Percentiles rank a stretch among this genome's conserved stretches.
These are phyloP conservation scores for Globisporangium uncinulatum DNA, from an alignment of 352 stramenopile genomes.

Conservation along the genomic window DNA sequence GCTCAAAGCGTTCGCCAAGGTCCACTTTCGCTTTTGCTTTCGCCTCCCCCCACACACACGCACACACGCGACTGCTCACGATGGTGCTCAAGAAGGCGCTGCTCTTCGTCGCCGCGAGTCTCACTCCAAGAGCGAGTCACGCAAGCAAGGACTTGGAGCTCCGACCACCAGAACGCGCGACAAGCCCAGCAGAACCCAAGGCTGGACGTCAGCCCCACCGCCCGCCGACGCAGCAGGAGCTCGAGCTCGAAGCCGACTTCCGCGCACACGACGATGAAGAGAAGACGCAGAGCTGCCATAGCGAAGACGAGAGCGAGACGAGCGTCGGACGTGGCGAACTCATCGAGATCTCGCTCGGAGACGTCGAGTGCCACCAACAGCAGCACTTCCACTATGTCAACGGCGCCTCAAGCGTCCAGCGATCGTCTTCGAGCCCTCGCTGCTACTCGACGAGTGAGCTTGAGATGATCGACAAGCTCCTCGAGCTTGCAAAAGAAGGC, in stretches of 20 bases:
- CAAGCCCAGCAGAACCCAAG: neutral
- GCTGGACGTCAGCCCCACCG: neutral
- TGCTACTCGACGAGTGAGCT: slow-evolving; percentile 21
- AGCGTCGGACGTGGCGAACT: slow-evolving; percentile 22
- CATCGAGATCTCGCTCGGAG: slow-evolving; percentile 57
- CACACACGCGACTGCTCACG: neutral
- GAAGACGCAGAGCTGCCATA: slow-evolving; percentile 14
- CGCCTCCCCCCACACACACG: neutral
- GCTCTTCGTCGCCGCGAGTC: slow-evolving; percentile 23
- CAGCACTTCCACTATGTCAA: slow-evolving; percentile 3
- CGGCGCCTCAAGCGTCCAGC: neutral
- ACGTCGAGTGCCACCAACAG: slow-evolving; percentile 4
- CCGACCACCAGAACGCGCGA: neutral
- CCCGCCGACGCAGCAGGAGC: slow-evolving; percentile 8
- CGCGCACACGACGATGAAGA: slow-evolving; percentile 7
- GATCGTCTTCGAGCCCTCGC: neutral
- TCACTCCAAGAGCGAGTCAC: slow-evolving; percentile 5
- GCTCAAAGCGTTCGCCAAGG: neutral
- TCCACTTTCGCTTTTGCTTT: slow-evolving; percentile 5
- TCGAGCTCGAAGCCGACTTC: slow-evolving; percentile 10
- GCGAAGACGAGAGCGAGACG: slow-evolving; percentile 12
- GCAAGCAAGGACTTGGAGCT: neutral
- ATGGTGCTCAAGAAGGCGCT: slow-evolving; percentile 40
- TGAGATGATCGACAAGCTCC: slow-evolving; percentile 51
- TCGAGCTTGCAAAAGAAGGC: slow-evolving; percentile 61